Evolutionary conservation across 2,329 filamentous ascomycete species (phyloP), one percentile per base, ranked within the genome.

Genomic region (Byssothecium circinans): DNA sequence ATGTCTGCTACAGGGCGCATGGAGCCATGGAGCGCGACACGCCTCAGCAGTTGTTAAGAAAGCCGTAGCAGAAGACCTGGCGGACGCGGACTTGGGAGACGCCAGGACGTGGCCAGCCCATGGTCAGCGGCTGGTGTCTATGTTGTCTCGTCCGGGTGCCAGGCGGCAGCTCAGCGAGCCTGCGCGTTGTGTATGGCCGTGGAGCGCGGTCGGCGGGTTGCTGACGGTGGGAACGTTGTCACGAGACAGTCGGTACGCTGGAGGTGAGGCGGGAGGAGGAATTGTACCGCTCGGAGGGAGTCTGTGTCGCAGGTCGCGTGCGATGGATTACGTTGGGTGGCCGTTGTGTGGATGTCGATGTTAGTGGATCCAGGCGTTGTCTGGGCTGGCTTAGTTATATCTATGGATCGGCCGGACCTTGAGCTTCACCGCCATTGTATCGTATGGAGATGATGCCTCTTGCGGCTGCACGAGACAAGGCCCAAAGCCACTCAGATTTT

Each of bases 1-100:
- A 73, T 73, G 56, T 58, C 55, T 60, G 56, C 55, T 57, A 64
- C 27, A 25, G 46, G 34, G 41, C 38, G 40, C 43, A 45, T 48
- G 25, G 35, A 29, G 41, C 51, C 52, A 54, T 54, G 27, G 45
- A 38, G 25, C 7, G 32, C 22, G 27, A 18, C 19, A 34, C 30
- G 38, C 38, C 52, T 41, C 22, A 58, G 56, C 43, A 62, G 54
- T 38, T 41, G 46, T 49, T 48, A 51, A 50, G 48, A 40, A 49
- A 43, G 53, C 47, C 47, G 57, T 49, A 56, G 52, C 47, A 33
- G 52, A 43, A 47, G 43, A 49, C 44, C 41, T 50, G 56, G 48
- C 55, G 58, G 51, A 54, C 58, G 54, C 57, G 56, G 41, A 53
- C 57, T 50, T 47, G 47, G 51, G 45, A 52, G 45, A 45, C 47